Percentiles rank a stretch among this genome's conserved stretches.
Conservation (phyloP, 768 basidiomycete genomes). For the Termitomyces sp. region DNA sequence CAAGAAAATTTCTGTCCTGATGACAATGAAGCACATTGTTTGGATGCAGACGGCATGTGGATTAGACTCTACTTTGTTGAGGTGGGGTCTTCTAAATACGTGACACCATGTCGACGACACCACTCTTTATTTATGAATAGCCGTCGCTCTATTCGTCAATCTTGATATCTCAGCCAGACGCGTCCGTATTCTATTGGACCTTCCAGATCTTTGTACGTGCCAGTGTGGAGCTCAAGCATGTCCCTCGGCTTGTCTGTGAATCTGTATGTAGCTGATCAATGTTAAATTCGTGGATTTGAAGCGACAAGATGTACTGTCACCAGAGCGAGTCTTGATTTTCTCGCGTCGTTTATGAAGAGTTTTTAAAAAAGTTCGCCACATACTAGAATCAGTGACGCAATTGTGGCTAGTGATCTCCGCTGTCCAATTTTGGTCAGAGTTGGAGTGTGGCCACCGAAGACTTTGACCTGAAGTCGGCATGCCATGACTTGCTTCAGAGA, state of each 20-base stretch:
- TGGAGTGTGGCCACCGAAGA: neutral
- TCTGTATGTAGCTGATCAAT: neutral
- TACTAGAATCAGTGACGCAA: neutral
- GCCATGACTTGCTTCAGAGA: neutral
- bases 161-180: too few relatives aligned
- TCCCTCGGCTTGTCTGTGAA: neutral
- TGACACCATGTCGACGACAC: neutral
- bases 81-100: neutral
- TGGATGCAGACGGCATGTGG: neutral
- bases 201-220: neutral
- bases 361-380: neutral
- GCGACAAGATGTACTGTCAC: neutral
- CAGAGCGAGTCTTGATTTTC: neutral
- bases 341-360: neutral
- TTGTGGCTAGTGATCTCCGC: neutral
- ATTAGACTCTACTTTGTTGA: neutral
- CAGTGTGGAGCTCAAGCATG: too few relatives aligned
- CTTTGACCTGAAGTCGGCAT: neutral
- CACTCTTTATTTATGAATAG: neutral
- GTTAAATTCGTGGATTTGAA: neutral
- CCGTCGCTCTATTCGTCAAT: neutral
- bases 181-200: neutral
- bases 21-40: neutral
- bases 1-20: too few relatives aligned
- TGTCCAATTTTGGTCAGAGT: neutral